Conservation (phyloP, 805 yeast species). For the Metschnikowia cubensis region DNA sequence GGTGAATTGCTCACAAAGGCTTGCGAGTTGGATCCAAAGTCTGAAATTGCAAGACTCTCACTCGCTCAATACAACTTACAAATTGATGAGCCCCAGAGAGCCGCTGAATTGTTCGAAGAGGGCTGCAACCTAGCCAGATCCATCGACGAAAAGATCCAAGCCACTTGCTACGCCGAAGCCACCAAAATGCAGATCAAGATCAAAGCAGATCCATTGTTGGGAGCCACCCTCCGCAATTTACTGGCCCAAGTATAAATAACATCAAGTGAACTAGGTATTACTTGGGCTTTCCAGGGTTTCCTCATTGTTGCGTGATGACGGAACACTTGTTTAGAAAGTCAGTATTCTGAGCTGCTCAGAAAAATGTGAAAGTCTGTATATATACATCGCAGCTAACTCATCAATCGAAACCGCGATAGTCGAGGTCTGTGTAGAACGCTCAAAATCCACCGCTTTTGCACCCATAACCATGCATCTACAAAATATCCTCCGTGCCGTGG, state of each 20-base stretch:
- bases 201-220: slow-evolving; percentile 62
- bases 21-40: slow-evolving; percentile 75
- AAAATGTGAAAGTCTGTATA: slow-evolving; percentile 3
- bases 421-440: not conserved
- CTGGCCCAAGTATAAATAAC: not conserved
- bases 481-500: slow-evolving; percentile 16
- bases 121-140: slow-evolving; percentile 80
- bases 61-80: slow-evolving; percentile 89
- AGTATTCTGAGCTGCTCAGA: not conserved
- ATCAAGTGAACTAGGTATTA: not conserved
- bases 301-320: not conserved
- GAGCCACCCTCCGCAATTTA: slow-evolving; percentile 17
- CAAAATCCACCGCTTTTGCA: slow-evolving; percentile 7
- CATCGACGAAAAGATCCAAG: slow-evolving; percentile 82
- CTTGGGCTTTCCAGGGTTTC: not conserved
- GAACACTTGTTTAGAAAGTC: not conserved
- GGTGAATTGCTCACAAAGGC: slow-evolving; percentile 69
- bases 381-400: not conserved
- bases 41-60: slow-evolving; percentile 86
- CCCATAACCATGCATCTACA: slow-evolving; percentile 14
- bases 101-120: slow-evolving; percentile 76
- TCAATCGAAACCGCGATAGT: slow-evolving; percentile 1
- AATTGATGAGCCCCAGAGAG: slow-evolving; percentile 76
- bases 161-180: slow-evolving; percentile 88
- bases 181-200: slow-evolving; percentile 83